Conservation (phyloP, 2,329 filamentous ascomycete species). For the Cladophialophora psammophila region DNA sequence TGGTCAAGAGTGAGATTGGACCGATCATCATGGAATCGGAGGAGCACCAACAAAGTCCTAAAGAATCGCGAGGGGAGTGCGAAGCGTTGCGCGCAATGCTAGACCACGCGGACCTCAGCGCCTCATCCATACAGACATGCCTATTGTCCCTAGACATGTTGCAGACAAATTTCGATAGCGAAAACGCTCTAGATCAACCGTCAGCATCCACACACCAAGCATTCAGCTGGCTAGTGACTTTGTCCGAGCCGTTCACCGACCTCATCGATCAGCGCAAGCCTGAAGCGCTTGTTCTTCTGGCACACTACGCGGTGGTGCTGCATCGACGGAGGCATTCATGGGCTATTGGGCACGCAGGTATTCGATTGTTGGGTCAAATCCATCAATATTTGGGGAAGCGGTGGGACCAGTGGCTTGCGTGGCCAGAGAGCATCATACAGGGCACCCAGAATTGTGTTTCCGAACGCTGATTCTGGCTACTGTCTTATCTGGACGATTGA, state of each 20-base stretch:
- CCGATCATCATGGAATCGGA: conserved; percentile 11
- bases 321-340: conserved; percentile 47
- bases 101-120: conserved; percentile 25
- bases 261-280: conserved; percentile 48
- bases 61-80: conserved; percentile 22
- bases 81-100: conserved; percentile 27
- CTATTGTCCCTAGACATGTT: conserved; percentile 24
- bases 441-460: too few relatives aligned
- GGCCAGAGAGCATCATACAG: conserved; percentile 35
- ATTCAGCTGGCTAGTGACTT: conserved; percentile 31
- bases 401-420: conserved; percentile 44
- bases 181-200: not conserved
- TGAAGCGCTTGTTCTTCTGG: conserved; percentile 53
- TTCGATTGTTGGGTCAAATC: conserved; percentile 42
- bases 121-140: conserved; percentile 23
- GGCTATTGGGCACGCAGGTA: conserved; percentile 46
- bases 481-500: too few relatives aligned
- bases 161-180: conserved; percentile 24
- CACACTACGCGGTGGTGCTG: conserved; percentile 53
- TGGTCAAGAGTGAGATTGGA: conserved; percentile 24
- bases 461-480: too few relatives aligned
- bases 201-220: conserved; percentile 16
- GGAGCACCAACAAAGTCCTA: conserved; percentile 1
- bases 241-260: conserved; percentile 42
- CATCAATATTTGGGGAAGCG: conserved; percentile 39